Conservation (phyloP, 2,329 filamentous ascomycete genomes). For the Hymenotorrendiella dingleyae region DNA sequence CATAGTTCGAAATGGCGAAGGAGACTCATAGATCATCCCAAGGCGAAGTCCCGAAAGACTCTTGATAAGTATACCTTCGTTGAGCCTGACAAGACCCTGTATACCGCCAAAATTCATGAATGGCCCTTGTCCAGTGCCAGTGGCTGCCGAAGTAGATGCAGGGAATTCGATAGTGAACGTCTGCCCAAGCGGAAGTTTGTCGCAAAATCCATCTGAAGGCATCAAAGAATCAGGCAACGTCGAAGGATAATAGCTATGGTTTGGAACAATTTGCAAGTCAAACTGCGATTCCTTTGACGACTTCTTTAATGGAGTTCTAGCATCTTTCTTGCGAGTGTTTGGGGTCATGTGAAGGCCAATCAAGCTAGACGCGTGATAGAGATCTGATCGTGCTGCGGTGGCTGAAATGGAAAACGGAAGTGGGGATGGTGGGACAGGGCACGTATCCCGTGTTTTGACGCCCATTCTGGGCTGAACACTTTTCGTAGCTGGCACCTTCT, state of each 20-base stretch:
- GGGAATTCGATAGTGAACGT: conserved; percentile 65
- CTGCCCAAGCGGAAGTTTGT: conserved; percentile 62
- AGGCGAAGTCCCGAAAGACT: conserved; percentile 55
- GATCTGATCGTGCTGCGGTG: conserved; percentile 70
- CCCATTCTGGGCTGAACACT: conserved; percentile 33
- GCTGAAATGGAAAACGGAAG: conserved; percentile 69
- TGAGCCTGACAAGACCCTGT: conserved; percentile 43
- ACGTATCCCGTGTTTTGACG: conserved; percentile 43
- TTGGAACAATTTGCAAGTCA: conserved; percentile 49
- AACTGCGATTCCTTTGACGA: not conserved
- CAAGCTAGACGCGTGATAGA: conserved; percentile 85
- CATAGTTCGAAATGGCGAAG: conserved; percentile 28
- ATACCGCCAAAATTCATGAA: conserved; percentile 42
- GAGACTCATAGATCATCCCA: conserved; percentile 60
- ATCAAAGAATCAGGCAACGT: conserved; percentile 74
- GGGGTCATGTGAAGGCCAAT: conserved; percentile 76
- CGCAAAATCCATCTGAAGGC: conserved; percentile 70
- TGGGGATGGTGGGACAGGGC: conserved; percentile 54
- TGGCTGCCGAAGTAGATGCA: conserved; percentile 32
- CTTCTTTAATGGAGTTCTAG: conserved; percentile 2
- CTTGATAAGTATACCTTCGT: conserved; percentile 42
- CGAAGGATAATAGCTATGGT: conserved; percentile 89
- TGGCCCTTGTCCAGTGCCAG: conserved; percentile 21
- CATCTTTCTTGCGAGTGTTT: conserved; percentile 45
- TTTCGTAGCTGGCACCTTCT: conserved; percentile 14